Percentiles rank a stretch among this genome's conserved stretches.
These are phyloP conservation scores for Immersiella caudata DNA, from an alignment of 495 filamentous ascomycete species.

Conservation along the genomic window DNA sequence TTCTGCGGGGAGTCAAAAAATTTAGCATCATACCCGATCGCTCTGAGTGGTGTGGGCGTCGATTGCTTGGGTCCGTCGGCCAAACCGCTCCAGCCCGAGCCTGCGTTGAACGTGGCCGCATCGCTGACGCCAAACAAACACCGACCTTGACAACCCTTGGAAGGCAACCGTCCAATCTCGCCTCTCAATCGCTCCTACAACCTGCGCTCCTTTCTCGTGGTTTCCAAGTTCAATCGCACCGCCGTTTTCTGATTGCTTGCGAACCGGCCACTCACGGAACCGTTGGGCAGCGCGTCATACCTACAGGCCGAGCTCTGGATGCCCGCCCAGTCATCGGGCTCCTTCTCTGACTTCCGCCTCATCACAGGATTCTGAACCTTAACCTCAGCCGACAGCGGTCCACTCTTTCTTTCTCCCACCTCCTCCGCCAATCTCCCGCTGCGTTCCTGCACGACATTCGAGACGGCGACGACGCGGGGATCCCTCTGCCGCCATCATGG, in stretches of 20 bases:
- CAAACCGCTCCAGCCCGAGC: conserved; percentile 12
- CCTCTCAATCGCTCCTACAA: background rate
- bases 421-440: background rate
- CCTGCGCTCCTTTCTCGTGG: conserved; percentile 4
- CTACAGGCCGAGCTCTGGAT: conserved; percentile 27
- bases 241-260: background rate
- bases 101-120: conserved; percentile 8
- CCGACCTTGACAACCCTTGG: background rate
- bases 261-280: background rate
- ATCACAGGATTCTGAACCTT: conserved; percentile 4
- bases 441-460: background rate
- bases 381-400: background rate
- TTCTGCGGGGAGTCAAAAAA: conserved; percentile 40
- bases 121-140: conserved; percentile 14
- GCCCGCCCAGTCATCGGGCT: conserved; percentile 28
- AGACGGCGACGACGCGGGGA: conserved; percentile 3
- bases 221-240: background rate
- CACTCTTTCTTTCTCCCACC: background rate
- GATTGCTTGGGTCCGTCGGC: background rate
- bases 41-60: conserved; percentile 4
- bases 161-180: background rate
- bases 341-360: conserved; percentile 7
- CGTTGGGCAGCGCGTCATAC: conserved; percentile 26
- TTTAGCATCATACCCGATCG: conserved; percentile 32
- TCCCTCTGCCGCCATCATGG: conserved; percentile 28